A percentile compares a stretch with the other conserved stretches of the same genome.
phyloP scores from a whole-genome alignment of 345 rosid genomes.

The Ailanthus altissimus region DNA sequence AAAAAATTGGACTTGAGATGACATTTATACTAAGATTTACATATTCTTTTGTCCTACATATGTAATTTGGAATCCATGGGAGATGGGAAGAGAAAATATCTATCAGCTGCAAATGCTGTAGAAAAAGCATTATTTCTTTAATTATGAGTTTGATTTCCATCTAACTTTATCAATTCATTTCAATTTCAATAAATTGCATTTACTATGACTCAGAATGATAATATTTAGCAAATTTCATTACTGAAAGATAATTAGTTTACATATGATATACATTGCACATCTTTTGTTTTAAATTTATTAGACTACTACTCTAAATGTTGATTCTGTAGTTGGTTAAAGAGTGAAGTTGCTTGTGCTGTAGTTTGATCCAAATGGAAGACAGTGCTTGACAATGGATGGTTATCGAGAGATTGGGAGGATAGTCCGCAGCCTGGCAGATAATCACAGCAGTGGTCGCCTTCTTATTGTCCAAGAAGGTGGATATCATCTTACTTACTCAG shows the following conservation, averaged over 20 bases:
- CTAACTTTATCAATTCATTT: neutral
- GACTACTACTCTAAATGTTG: neutral
- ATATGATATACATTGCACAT: neutral
- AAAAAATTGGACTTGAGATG: neutral
- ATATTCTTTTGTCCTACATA: neutral
- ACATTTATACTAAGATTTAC: no score
- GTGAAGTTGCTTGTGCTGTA: constrained; percentile 28
- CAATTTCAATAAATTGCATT: neutral
- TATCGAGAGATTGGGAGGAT: constrained; percentile 66
- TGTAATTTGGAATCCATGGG: neutral
- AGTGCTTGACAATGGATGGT: constrained; percentile 80
- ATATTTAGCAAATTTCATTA: neutral
- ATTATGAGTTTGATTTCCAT: constrained; percentile 1
- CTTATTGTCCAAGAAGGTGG: constrained; percentile 95
- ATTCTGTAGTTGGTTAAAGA: constrained; percentile 3
- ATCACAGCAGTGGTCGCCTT: constrained; percentile 55
- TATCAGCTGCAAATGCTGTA: neutral
- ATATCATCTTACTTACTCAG: constrained; percentile 83
- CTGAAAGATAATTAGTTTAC: neutral
- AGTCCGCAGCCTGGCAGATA: constrained; percentile 47
- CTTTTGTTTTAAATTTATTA: neutral
- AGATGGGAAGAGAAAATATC: neutral
- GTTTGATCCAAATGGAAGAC: constrained; percentile 96
- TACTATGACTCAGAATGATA: neutral
- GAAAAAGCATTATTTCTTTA: neutral